phyloP scores from a whole-genome alignment of 768 basidiomycete species.

The Sistotremastrum suecicum region DNA sequence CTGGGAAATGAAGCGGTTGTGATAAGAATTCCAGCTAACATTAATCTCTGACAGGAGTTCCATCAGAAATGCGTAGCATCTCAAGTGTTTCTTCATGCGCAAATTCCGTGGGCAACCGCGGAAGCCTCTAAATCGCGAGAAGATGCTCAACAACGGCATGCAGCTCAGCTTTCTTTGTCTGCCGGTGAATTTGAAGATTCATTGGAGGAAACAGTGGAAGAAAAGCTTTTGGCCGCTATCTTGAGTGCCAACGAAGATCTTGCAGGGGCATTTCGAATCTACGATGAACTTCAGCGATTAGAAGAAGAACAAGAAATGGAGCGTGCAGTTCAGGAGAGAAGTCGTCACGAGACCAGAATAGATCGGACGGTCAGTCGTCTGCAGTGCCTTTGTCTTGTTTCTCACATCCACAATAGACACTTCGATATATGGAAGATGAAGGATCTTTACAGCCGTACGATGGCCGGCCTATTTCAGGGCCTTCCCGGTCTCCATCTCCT shows the following conservation, averaged over 20 bases:
- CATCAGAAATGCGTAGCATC: constrained; percentile 63
- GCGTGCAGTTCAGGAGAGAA: constrained; percentile 52
- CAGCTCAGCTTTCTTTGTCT: too few relatives aligned
- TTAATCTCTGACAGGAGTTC: constrained; percentile 50
- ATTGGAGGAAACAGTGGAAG: constrained; percentile 48
- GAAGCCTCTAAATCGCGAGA: constrained; percentile 59
- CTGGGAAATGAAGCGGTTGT: not conserved
- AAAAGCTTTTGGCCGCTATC: constrained; percentile 57
- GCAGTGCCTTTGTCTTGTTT: not conserved
- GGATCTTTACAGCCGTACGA: constrained; percentile 6
- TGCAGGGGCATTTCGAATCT: constrained; percentile 49
- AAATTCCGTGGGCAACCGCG: constrained; percentile 85
- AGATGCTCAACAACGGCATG: constrained; percentile 8
- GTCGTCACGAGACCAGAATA: constrained; percentile 51
- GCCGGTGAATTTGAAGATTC: not conserved
- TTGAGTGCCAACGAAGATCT: constrained; percentile 64
- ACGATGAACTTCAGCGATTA: constrained; percentile 65
- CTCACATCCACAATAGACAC: not conserved
- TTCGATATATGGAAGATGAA: constrained; percentile 11
- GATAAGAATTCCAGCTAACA: not conserved
- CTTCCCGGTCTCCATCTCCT: constrained; percentile 21
- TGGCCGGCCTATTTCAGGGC: constrained; percentile 1
- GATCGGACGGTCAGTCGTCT: constrained; percentile 42
- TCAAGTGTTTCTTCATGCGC: constrained; percentile 73
- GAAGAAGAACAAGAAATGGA: constrained; percentile 38